phyloP scores from a whole-genome alignment of 768 basidiomycete species.

The Saitozyma sp. region DNA sequence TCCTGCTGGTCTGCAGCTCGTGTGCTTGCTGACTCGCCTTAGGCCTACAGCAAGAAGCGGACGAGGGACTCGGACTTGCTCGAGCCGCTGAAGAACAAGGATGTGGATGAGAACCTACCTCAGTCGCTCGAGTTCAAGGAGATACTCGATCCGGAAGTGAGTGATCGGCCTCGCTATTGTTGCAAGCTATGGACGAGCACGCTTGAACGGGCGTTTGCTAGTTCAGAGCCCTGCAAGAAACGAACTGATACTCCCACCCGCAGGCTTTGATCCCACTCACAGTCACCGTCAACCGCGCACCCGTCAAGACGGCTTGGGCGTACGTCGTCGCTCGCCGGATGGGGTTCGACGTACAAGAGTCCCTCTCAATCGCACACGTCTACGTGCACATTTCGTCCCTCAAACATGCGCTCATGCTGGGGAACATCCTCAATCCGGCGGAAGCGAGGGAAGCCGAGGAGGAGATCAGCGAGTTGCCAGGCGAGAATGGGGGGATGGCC shows the following conservation, averaged over 20 bases:
- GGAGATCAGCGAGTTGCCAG: constrained; percentile 45
- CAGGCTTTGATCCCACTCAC: constrained; percentile 65
- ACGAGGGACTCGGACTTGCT: constrained; percentile 40
- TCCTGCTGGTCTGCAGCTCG: neutral
- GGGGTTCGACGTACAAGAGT: constrained; percentile 84
- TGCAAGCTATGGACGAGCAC: neutral
- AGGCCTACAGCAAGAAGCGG: constrained; percentile 36
- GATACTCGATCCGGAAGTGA: constrained; percentile 41
- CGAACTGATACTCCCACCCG: neutral
- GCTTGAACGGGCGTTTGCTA: neutral
- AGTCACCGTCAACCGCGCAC: constrained; percentile 81
- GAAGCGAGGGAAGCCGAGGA: constrained; percentile 64
- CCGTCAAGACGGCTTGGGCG: constrained; percentile 93
- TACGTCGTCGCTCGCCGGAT: constrained; percentile 79
- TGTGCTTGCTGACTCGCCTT: constrained; percentile 1
- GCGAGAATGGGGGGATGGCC: constrained; percentile 5
- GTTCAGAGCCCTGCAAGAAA: neutral
- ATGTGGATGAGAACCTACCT: constrained; percentile 12
- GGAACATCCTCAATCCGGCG: constrained; percentile 65
- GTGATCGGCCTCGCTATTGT: constrained; percentile 1
- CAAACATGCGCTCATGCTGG: constrained; percentile 78
- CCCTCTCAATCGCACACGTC: constrained; percentile 86
- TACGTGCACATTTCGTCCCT: constrained; percentile 92
- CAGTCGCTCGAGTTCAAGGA: constrained; percentile 37
- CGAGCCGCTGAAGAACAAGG: constrained; percentile 25